phyloP scores from a whole-genome alignment of 2,329 filamentous ascomycete species.

The Cladosporium phlei region DNA sequence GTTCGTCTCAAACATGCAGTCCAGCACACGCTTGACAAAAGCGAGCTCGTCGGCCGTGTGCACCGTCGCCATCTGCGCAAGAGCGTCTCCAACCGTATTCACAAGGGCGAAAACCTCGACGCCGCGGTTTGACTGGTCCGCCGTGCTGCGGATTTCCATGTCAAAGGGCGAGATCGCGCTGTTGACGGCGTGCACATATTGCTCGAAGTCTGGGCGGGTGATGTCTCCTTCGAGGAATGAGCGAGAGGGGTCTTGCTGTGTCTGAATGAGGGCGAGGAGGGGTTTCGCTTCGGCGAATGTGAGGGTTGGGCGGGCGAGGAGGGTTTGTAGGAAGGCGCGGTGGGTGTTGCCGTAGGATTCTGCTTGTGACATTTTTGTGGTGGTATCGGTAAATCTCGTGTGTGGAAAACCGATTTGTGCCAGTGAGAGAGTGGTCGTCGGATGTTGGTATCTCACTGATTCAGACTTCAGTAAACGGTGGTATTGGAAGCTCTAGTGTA shows the following conservation, averaged over 20 bases:
- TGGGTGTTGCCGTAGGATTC: slow-evolving; percentile 59
- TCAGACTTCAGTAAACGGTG: too few species aligned
- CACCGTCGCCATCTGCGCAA: slow-evolving; percentile 81
- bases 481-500: too few species aligned
- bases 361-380: background rate
- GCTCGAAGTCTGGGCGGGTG: slow-evolving; percentile 61
- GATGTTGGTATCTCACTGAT: too few species aligned
- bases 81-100: slow-evolving; percentile 77
- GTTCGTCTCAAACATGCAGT: slow-evolving; percentile 85
- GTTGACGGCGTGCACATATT: slow-evolving; percentile 67
- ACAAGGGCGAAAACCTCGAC: slow-evolving; percentile 67
- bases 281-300: slow-evolving; percentile 69
- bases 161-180: slow-evolving; percentile 73
- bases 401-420: too few species aligned
- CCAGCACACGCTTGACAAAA: slow-evolving; percentile 81
- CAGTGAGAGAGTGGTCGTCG: too few species aligned
- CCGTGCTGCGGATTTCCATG: slow-evolving; percentile 73
- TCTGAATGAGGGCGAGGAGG: slow-evolving; percentile 71
- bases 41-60: slow-evolving; percentile 79
- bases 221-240: slow-evolving; percentile 58
- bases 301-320: slow-evolving; percentile 72
- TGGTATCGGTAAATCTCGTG: too few species aligned
- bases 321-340: slow-evolving; percentile 84
- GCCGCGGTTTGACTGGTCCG: slow-evolving; percentile 61
- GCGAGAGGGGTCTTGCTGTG: slow-evolving; percentile 48